Conservation (phyloP, 2,329 filamentous ascomycete species). For the Sporothrix pallida region DNA sequence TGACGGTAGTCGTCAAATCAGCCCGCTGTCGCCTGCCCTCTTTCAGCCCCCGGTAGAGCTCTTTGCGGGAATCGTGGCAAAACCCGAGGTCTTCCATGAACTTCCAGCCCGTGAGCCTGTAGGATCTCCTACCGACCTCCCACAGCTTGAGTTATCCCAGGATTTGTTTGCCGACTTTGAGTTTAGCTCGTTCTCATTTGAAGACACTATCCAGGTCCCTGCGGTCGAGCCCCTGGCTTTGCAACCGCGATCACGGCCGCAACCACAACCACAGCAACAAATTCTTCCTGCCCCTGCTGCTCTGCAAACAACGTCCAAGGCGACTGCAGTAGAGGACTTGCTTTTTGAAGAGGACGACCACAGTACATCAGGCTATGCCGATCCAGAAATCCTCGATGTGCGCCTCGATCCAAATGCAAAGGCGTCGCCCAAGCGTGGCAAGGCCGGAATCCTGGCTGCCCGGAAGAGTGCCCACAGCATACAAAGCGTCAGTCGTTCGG, state of each 20-base stretch:
- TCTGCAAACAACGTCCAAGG: slow-evolving; percentile 56
- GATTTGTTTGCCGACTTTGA: slow-evolving; percentile 42
- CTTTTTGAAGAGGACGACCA: slow-evolving; percentile 55
- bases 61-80: not conserved
- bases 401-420: slow-evolving; percentile 55
- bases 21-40: not conserved
- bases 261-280: no score
- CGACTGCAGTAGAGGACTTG: slow-evolving; percentile 55
- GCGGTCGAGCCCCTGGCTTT: slow-evolving; percentile 32
- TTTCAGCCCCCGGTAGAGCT: slow-evolving; percentile 1
- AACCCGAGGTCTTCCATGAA: not conserved
- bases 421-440: slow-evolving; percentile 40
- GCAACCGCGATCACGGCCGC: slow-evolving; percentile 39
- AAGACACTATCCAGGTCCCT: slow-evolving; percentile 35
- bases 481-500: slow-evolving; percentile 47
- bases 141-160: slow-evolving; percentile 30
- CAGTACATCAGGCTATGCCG: slow-evolving; percentile 44
- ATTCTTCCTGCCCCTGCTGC: slow-evolving; percentile 2
- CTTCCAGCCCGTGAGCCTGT: not conserved
- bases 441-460: not conserved
- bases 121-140: slow-evolving; percentile 8
- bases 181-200: slow-evolving; percentile 48
- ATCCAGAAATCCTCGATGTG: slow-evolving; percentile 49
- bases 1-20: not conserved
- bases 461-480: slow-evolving; percentile 29